Evolutionary conservation across 179 eudicot genomes (phyloP), one percentile per base, ranked within the genome.

Genomic region (Patellifolia procumbens): DNA sequence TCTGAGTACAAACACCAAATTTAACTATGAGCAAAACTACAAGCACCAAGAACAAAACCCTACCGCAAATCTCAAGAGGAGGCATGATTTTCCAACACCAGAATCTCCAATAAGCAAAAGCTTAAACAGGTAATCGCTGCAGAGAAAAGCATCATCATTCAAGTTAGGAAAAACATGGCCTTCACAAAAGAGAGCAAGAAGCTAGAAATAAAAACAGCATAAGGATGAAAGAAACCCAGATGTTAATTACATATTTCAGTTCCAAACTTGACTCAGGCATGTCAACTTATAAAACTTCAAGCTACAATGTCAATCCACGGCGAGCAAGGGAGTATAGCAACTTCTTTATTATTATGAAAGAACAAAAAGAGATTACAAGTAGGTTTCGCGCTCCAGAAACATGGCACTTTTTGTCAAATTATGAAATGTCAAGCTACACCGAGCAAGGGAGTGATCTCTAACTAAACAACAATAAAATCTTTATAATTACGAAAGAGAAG

Each of bases 101-200:
- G 85, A 82, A 72, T 82, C 85, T 55, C 85, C 85, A 75, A 82
- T 82, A 79, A 82, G 85, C 77, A 82, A 76, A 82, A 82, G 85
- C 80, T 82, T 82, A 79, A 82, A 82, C 29, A 82, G 74, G 73
- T 82, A 78, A 68, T 82, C 85, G 24, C 85, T 82, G 82, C 85
- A 82, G 56, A 71, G n/a, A 0, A 64, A 63, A 70, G 46, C 49
- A 58, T 43, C 52, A 24, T 45, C 58, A 29, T 46, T 68, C 70
- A 52, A 45, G 75, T 55, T 24, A 34, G 34, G 5, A 31, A 17
- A 48, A 31, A 45, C 53, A 62, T 7, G 24, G 17, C 6, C 29
- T 35, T 26, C 34, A 49, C 15, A 71, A 22, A 2, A 49, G 15
- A 7, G 15, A 45, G 39, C 29, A 55, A 43, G 4, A 20, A 73